Percentiles rank a stretch among this genome's conserved stretches.
Evolutionary conservation across 2,329 filamentous ascomycete species (phyloP).

Genomic region (Stachybotrys elegans): DNA sequence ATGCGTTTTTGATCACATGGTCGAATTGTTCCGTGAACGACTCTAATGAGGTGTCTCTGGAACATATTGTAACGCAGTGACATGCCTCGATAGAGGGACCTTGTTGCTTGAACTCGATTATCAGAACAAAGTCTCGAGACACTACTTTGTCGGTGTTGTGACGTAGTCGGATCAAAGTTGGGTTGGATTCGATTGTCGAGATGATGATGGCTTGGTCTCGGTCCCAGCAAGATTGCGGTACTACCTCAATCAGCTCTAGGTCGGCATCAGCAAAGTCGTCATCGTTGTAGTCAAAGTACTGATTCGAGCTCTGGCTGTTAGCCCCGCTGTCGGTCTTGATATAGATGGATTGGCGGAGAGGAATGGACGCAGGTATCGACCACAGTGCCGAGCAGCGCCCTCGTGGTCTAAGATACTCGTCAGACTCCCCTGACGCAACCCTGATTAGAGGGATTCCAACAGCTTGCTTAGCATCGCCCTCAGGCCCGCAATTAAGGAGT

Average conservation of each 20-base stretch:
- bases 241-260: not conserved
- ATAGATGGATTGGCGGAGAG: conserved; percentile 1
- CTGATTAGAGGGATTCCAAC: conserved; percentile 6
- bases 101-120: conserved; percentile 1
- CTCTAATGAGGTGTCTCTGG: not conserved
- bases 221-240: conserved; percentile 5
- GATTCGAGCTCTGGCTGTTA: not conserved
- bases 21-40: not conserved
- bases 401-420: conserved; percentile 5
- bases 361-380: not conserved
- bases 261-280: conserved; percentile 1
- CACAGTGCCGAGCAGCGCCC: not conserved
- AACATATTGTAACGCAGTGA: conserved; percentile 3
- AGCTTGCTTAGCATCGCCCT: not conserved
- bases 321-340: conserved; percentile 1
- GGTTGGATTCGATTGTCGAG: not conserved
- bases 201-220: conserved; percentile 2
- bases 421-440: not conserved
- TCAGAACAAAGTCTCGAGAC: conserved; percentile 5
- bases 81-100: not conserved
- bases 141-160: not conserved
- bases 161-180: not conserved
- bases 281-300: conserved; percentile 1
- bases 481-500: conserved; percentile 7
- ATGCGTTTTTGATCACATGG: not conserved